Evolutionary conservation across 805 yeast genomes (phyloP), one percentile per base, ranked within the genome.

Genomic region (Ogataea angusta): DNA sequence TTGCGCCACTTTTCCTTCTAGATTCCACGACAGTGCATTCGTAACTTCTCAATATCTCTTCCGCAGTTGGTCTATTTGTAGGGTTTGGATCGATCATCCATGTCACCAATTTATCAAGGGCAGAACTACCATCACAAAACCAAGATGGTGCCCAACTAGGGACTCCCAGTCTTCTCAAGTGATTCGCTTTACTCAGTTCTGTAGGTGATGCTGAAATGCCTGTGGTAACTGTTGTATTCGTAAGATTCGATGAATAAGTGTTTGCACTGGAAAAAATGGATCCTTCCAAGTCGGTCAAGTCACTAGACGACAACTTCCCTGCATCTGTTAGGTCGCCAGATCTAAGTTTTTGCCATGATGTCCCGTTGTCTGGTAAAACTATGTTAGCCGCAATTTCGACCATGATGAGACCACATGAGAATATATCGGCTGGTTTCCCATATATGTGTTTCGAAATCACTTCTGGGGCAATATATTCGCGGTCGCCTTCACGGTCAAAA

Each of bases 401-500:
- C 70, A 93, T 84, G 48, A 93, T 85, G 43, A 93, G 69, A 1
- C 99, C 99, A 36, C 90, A 74, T n/a, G 96, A 85, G 60, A 93
- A 93, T 4, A 93, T 81, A 60, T 93, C 99, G 0, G 98, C 98
- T 38, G 91, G 89, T 51, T 84, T 86, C 29, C 88, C 89, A 59
- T 93, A 93, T 31, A 76, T 74, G 58, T 87, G 89, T 32, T 75
- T 78, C 24, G 89, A 78, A 40, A 93, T 81, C 17, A 93, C 81
- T 61, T 93, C 99, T 1, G 99, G 99, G 0, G 99, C 98, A 64
- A 93, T 93, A 63, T 93, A 93, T 60, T 91, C 96, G 38, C 98
- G 72, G 63, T 93, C 99, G 19, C 99, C 99, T 65, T 93, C 99
- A 51, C 95, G 76, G 63, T 93, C 99, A 54, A 87, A 82, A 48